Base-by-base conservation (phyloP, 306 rosid genomes). In the Sesbania bispinosa region DNA sequence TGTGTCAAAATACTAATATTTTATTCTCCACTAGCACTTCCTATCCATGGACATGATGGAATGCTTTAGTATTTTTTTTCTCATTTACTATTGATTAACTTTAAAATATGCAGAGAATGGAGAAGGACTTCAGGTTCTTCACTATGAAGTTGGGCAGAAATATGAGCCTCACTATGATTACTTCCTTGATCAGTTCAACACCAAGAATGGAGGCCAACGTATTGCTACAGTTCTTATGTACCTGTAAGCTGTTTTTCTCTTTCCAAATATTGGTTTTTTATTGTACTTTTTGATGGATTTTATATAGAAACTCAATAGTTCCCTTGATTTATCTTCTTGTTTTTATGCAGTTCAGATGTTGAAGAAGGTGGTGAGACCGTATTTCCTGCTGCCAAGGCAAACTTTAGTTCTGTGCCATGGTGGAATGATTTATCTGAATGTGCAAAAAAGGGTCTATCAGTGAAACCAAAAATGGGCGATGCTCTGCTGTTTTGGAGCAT, bases 291-390 rank as follows among this genome's bases (percentile, higher is more conserved):
- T 67, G 48, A 66, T 19, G 24, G 19, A 4, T 69, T 36, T 20
- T 52, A 39, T 27, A 1, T 21, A 14, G 41, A 62, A n/a, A n/a
- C n/a, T n/a, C 29, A 9, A 20, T 4, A n/a, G n/a, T n/a, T n/a
- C n/a, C n/a, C n/a, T n/a, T n/a, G n/a, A n/a, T 7, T 57, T 45
- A 33, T 55, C 23, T 60, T 26, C 52, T 73, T 50, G 58, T 36
- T 41, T 29, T 48, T 71, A 67, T 72, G 80, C 85, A 90, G 97
- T 79, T 94, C 97, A 24, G 96, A 94, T 51, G 97, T 90, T 47
- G 96, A 94, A 82, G 92, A 90, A 80, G 98, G 98, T 0, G 97
- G 96, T 0, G 98, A 94, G 86, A 90, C 96, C 0, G 81, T 94
- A 46, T 94, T 94, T 85, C 97, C 96, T 63, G 77, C 85, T 46